Conservation (phyloP, 352 stramenopile genomes). For the Thraustochytrium striatum region DNA sequence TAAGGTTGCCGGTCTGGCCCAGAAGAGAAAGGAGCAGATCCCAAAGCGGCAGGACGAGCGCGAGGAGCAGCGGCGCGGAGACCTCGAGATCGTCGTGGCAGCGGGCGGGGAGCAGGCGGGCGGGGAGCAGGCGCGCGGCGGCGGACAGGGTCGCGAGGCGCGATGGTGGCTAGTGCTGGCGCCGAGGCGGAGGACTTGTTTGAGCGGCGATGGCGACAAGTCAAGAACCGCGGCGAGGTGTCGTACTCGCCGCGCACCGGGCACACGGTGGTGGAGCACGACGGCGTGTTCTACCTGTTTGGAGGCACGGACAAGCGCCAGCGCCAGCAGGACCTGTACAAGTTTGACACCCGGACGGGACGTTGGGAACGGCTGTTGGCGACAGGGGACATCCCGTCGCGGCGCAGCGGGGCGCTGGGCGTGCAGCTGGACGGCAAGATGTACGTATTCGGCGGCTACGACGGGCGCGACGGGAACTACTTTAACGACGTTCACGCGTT, state of each 20-base stretch:
- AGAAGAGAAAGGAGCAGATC: background rate
- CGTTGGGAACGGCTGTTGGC: conserved; percentile 74
- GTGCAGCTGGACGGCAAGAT: conserved; percentile 72
- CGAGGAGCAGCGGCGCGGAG: background rate
- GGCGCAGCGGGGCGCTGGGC: conserved; percentile 69
- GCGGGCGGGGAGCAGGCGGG: background rate
- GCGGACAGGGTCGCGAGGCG: background rate
- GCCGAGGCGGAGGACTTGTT: background rate
- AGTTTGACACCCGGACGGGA: conserved; percentile 70
- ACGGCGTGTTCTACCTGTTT: conserved; percentile 68
- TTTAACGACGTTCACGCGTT: conserved; percentile 80
- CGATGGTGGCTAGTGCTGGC: background rate
- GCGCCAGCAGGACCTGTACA: conserved; percentile 74
- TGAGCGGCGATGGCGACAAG: conserved; percentile 69
- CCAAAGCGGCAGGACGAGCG: background rate
- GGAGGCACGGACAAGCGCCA: conserved; percentile 71
- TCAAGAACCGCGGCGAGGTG: conserved; percentile 67
- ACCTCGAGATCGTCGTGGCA: background rate
- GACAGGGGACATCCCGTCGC: conserved; percentile 62
- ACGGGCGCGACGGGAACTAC: conserved; percentile 77
- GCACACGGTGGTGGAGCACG: conserved; percentile 72
- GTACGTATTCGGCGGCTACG: conserved; percentile 82
- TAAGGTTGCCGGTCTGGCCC: too few relatives aligned
- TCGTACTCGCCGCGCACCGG: conserved; percentile 76
- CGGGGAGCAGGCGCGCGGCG: background rate